A percentile compares a stretch with the other conserved stretches of the same genome.
Conservation (phyloP, 1,139 yeast genomes). For the Yamadazyma taylorii region DNA sequence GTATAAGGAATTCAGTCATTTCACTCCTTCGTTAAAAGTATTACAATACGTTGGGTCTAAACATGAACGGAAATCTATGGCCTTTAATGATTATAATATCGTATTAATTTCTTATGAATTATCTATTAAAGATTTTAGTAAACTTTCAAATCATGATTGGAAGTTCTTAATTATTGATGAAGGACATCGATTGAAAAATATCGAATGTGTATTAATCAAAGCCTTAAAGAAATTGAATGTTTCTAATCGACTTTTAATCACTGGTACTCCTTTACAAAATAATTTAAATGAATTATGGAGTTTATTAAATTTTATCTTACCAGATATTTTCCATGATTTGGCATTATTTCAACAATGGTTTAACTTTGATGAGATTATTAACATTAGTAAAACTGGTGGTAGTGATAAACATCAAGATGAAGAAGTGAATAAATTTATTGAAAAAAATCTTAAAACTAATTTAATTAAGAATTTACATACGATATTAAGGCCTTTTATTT, state of each 20-base stretch:
- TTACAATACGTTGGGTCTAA: slow-evolving; percentile 69
- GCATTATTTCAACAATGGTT: slow-evolving; percentile 93
- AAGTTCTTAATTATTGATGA: slow-evolving; percentile 91
- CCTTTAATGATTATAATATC: slow-evolving; percentile 38
- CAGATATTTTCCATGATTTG: slow-evolving; percentile 89
- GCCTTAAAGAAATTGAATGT: slow-evolving; percentile 67
- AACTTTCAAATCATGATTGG: slow-evolving; percentile 58
- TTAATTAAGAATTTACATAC: slow-evolving; percentile 79
- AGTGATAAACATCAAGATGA: slow-evolving; percentile 38
- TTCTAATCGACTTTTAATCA: slow-evolving; percentile 69
- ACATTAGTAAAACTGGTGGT: slow-evolving; percentile 24
- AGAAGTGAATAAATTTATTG: slow-evolving; percentile 45
- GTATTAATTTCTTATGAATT: slow-evolving; percentile 84
- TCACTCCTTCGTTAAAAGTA: slow-evolving; percentile 71
- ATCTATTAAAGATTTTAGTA: slow-evolving; percentile 62
- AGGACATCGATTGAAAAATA: slow-evolving; percentile 87
- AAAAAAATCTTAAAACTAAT: slow-evolving; percentile 62
- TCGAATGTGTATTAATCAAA: slow-evolving; percentile 70
- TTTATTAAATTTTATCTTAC: slow-evolving; percentile 79
- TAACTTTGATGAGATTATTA: slow-evolving; percentile 62
- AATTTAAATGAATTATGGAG: slow-evolving; percentile 91
- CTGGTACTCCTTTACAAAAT: slow-evolving; percentile 94
- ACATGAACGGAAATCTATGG: slow-evolving; percentile 45
- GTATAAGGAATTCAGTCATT: slow-evolving; percentile 66
- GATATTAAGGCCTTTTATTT: slow-evolving; percentile 80